Evolutionary conservation across 768 basidiomycete genomes (phyloP), one percentile per base, ranked within the genome.

Genomic region (Boletellus emodensis): DNA sequence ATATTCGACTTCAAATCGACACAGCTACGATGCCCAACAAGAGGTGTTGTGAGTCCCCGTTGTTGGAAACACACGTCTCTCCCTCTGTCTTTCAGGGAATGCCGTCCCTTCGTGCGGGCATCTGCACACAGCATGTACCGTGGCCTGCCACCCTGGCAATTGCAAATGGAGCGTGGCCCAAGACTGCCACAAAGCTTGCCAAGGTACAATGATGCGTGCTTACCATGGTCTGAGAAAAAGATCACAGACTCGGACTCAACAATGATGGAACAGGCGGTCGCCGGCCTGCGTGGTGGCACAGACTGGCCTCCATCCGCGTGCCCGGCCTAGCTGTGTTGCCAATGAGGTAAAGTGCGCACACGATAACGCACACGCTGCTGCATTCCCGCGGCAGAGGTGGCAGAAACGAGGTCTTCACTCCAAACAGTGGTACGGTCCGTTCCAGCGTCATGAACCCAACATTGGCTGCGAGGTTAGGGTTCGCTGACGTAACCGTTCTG

Each of bases 401-500:
- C 20, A 40, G 39, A 40, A 24, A 24, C 18, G 26, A n/a, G 24
- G 8, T 30, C 9, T 30, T 30, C 30, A 30, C 30, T 9, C 30
- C 11, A 11, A 10, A 30, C 30, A 10, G 11, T 7, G 30, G 9
- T 10, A 30, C 30, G 30, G 30, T 30, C 30, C 11, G 11, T 11
- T 30, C 30, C 11, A 30, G 9, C 8, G 30, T 30, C 11, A 30
- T 30, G 8, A 52, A 63, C 61, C 61, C 54, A 18, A 50, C 4
- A 4, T 26, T 4, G 24, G 24, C 2, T 30, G 22, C 53, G 14
- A 44, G 64, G 66, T 68, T 65, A 66, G 52, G 66, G 43, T 55
- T 55, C 40, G 20, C 12, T 33, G 15, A 37, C 33, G 38, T 46
- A 49, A 47, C 50, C 38, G 20, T 24, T 3, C 37, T 18, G 24